Percentiles rank a stretch among this genome's conserved stretches.
Conservation (phyloP, 1,139 yeast species). For the Suhomyces atakaporum region DNA sequence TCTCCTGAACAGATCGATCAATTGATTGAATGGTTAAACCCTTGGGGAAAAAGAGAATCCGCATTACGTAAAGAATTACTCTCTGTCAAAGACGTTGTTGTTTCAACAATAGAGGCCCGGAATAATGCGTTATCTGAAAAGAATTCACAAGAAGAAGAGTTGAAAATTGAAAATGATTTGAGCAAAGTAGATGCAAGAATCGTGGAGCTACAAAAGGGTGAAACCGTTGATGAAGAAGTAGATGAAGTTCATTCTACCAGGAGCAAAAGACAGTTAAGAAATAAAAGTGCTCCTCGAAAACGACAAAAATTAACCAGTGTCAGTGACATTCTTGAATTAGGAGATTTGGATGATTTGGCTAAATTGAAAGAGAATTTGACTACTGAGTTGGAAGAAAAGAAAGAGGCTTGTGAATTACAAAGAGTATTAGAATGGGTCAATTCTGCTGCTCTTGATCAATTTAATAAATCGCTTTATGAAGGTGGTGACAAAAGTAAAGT, state of each 20-base stretch:
- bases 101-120: slow-evolving; percentile 61
- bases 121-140: slow-evolving; percentile 51
- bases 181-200: slow-evolving; percentile 21
- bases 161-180: slow-evolving; percentile 25
- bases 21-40: slow-evolving; percentile 69
- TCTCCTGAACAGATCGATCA: slow-evolving; percentile 55
- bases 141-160: slow-evolving; percentile 43
- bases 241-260: slow-evolving; percentile 17
- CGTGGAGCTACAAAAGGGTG: slow-evolving; percentile 22
- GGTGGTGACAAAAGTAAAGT: slow-evolving; percentile 49
- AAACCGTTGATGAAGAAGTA: slow-evolving; percentile 22
- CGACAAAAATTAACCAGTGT: slow-evolving; percentile 26
- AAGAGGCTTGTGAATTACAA: slow-evolving; percentile 41
- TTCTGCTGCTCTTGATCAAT: slow-evolving; percentile 51
- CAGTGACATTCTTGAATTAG: slow-evolving; percentile 32
- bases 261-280: slow-evolving; percentile 21
- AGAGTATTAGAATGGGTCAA: slow-evolving; percentile 65
- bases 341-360: slow-evolving; percentile 34
- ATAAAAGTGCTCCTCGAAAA: slow-evolving; percentile 19
- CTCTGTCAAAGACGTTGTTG: slow-evolving; percentile 54
- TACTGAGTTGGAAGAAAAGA: slow-evolving; percentile 30
- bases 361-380: slow-evolving; percentile 28
- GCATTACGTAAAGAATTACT: slow-evolving; percentile 63
- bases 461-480: slow-evolving; percentile 57
- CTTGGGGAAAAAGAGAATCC: slow-evolving; percentile 76